These are phyloP conservation scores for Saccharomyces eubayanus DNA, from an alignment of 805 yeast species.

Conservation along the genomic window DNA sequence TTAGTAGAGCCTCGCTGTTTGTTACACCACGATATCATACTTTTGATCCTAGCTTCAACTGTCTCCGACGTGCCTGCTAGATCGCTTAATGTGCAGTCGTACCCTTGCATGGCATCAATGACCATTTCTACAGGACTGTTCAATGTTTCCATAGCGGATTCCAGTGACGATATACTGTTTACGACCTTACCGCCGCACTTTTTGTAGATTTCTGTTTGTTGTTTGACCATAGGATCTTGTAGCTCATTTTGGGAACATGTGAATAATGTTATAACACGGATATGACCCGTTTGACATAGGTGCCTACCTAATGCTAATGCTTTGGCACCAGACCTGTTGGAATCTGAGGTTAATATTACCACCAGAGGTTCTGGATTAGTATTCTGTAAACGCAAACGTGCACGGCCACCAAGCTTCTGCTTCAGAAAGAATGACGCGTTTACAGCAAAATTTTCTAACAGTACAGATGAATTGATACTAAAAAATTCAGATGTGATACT, in stretches of 20 bases:
- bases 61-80: constrained; percentile 23
- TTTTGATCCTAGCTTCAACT: constrained; percentile 20
- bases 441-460: constrained; percentile 62
- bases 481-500: constrained; percentile 47
- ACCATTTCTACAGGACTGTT: constrained; percentile 74
- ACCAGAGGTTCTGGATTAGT: constrained; percentile 77
- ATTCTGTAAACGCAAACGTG: constrained; percentile 54
- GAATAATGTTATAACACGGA: constrained; percentile 52
- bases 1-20: constrained; percentile 8
- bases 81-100: constrained; percentile 60
- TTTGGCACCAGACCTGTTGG: constrained; percentile 59
- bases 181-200: constrained; percentile 64
- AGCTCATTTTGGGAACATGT: constrained; percentile 23
- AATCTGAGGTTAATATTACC: constrained; percentile 60
- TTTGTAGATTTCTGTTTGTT: constrained; percentile 49
- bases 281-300: constrained; percentile 50
- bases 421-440: constrained; percentile 54
- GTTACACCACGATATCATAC: constrained; percentile 63
- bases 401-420: constrained; percentile 58
- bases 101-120: constrained; percentile 80
- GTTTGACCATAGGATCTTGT: constrained; percentile 29
- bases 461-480: constrained; percentile 37
- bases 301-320: constrained; percentile 77
- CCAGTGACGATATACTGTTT: constrained; percentile 32
- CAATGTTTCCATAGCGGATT: constrained; percentile 35